Evolutionary conservation across 441 rosid species (phyloP), one percentile per base, ranked within the genome.

Genomic region (Brassica hybrid): DNA sequence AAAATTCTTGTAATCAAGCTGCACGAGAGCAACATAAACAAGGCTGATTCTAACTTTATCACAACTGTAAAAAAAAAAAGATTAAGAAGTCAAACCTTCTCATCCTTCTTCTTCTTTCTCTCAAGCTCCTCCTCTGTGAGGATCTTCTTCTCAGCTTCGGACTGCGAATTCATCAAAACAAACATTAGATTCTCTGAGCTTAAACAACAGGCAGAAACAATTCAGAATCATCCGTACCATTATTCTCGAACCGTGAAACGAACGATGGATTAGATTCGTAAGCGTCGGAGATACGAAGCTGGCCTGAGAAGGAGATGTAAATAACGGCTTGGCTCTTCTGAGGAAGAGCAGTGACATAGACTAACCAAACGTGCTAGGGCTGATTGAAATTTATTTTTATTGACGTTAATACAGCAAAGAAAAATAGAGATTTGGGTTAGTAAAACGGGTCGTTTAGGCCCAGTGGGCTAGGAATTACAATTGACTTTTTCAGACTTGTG

Each of bases 51-150:
- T 30, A 58, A 6, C 45, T 3, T 43, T 34, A 1, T 50, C 7
- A 61, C 23, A 60, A 54, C n/a, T 18, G 7, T 9, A 65, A 54
- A 2, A 6, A 4, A 34, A 36, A 5, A 9, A 36, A 6, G 3
- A 21, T 3, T 23, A 4, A 45, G 23, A 74, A 75, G 63, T 57
- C 65, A 60, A 73, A 92, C 97, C 90, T 91, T 48, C 56, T 48
- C 56, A 48, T 48, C 56, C 9, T 48, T 48, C 56, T 48, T 48
- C 18, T 48, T 48, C 56, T 95, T 90, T 41, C 95, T 83, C 80
- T 94, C 98, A 13, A 87, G 85, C 16, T 94, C 98, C 77, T 93
- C 94, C 23, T 80, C 87, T 4, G 83, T 76, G 5, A 71, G 70
- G 67, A 80, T 72, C 83, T 85, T 87, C 70, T 79, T 81, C 77